Evolutionary conservation across 495 filamentous ascomycete genomes (phyloP).

Genomic region (Sabuloglossum arenarium): DNA sequence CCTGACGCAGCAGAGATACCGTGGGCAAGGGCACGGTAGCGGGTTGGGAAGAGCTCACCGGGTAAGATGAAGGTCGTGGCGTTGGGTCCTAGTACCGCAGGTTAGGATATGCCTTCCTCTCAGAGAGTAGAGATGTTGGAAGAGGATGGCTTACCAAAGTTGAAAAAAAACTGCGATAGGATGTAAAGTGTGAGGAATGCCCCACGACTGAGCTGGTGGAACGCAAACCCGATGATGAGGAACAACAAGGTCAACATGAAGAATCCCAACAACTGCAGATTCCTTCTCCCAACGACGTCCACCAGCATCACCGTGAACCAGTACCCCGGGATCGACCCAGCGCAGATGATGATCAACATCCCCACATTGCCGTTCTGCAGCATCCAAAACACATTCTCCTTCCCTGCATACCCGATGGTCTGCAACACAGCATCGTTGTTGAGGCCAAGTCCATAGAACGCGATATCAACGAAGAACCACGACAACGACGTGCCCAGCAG

Average conservation of each 20-base stretch:
- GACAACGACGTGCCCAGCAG: slow-evolving; percentile 25
- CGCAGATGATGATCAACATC: slow-evolving; percentile 16
- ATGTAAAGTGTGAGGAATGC: slow-evolving; percentile 32
- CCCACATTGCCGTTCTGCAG: slow-evolving; percentile 13
- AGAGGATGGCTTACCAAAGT: slow-evolving; percentile 26
- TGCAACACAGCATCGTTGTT: slow-evolving; percentile 33
- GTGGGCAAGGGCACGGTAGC: slow-evolving; percentile 34
- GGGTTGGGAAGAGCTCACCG: slow-evolving; percentile 39
- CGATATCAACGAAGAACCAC: slow-evolving; percentile 34
- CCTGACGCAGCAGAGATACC: slow-evolving; percentile 33
- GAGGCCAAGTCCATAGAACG: slow-evolving; percentile 34
- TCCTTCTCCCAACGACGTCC: slow-evolving; percentile 25
- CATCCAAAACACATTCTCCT: slow-evolving; percentile 13
- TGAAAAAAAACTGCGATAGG: slow-evolving; percentile 40
- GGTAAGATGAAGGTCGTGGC: slow-evolving; percentile 26
- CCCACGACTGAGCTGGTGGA: slow-evolving; percentile 18
- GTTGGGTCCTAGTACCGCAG: slow-evolving; percentile 16
- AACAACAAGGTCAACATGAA: slow-evolving; percentile 26
- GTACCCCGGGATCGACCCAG: slow-evolving; percentile 26
- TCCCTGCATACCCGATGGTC: slow-evolving; percentile 31
- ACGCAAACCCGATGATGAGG: slow-evolving; percentile 27
- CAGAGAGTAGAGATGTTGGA: no score
- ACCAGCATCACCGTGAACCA: slow-evolving; percentile 23
- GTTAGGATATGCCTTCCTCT: not conserved
- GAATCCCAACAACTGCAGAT: slow-evolving; percentile 27